Evolutionary conservation across 1,139 yeast species (phyloP).

Genomic region (Yamadazyma trypodendri): DNA sequence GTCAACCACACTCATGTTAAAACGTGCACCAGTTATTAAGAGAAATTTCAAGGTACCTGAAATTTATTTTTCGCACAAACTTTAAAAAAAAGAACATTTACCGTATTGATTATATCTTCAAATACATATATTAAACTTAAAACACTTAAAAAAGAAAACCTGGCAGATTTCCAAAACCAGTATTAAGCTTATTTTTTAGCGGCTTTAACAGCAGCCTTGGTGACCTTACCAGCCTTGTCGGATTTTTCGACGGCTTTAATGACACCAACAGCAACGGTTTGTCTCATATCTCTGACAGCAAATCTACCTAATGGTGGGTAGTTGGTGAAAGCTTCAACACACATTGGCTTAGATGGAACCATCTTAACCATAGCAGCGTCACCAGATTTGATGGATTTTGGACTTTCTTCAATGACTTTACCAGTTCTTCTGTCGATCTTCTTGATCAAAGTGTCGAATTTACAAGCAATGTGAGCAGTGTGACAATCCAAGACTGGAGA

Average conservation of each 20-base stretch:
- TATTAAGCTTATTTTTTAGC: slow-evolving; percentile 8
- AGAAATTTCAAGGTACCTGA: slow-evolving; percentile 4
- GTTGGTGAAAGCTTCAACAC: slow-evolving; percentile 95
- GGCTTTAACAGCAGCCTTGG: slow-evolving; percentile 99
- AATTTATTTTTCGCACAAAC: slow-evolving; percentile 1
- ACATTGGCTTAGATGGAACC: slow-evolving; percentile 95
- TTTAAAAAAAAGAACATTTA: neutral
- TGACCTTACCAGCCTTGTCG: slow-evolving; percentile 95
- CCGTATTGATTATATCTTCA: neutral
- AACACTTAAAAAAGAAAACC: slow-evolving; percentile 16
- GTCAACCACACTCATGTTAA: slow-evolving; percentile 21
- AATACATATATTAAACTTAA: slow-evolving; percentile 14
- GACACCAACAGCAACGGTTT: slow-evolving; percentile 99
- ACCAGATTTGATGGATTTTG: slow-evolving; percentile 26
- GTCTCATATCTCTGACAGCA: slow-evolving; percentile 99
- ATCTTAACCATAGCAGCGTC: slow-evolving; percentile 31
- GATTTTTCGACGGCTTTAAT: slow-evolving; percentile 97
- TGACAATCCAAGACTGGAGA: slow-evolving; percentile 92
- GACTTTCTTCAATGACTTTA: slow-evolving; percentile 79
- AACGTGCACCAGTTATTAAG: neutral
- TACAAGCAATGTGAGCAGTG: slow-evolving; percentile 95
- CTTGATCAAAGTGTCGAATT: slow-evolving; percentile 78
- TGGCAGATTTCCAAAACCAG: slow-evolving; percentile 9
- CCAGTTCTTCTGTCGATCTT: slow-evolving; percentile 95
- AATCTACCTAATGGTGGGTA: slow-evolving; percentile 99